Percentiles rank a stretch among this genome's conserved stretches.
phyloP scores from a whole-genome alignment of 2,329 filamentous ascomycete species.

The Cylindrodendrum hubeiense region DNA sequence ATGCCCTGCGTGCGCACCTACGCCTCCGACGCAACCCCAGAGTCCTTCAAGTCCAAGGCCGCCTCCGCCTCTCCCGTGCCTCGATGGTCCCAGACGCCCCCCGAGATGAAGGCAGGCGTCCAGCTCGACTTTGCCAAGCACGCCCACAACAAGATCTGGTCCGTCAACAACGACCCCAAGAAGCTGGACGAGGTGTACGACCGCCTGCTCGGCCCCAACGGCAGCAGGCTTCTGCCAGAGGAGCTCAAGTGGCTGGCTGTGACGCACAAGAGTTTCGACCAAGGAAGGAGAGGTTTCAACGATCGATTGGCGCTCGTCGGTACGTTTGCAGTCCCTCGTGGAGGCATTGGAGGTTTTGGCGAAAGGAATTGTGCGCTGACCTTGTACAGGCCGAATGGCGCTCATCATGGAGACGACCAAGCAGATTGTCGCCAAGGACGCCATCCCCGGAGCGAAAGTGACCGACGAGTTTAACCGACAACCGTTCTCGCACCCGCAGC shows the following conservation, averaged over 20 bases:
- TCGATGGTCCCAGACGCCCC: conserved; percentile 79
- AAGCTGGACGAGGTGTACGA: conserved; percentile 83
- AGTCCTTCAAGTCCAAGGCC: conserved; percentile 42
- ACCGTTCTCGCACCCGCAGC: conserved; percentile 77
- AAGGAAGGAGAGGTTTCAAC: conserved; percentile 94
- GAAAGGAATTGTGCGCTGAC: conserved; percentile 25
- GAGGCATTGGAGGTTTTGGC: background rate
- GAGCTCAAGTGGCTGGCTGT: conserved; percentile 97
- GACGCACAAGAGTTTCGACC: conserved; percentile 98
- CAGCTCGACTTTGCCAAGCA: conserved; percentile 69
- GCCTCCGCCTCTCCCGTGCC: conserved; percentile 52
- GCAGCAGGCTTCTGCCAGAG: conserved; percentile 81
- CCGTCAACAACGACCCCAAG: conserved; percentile 80
- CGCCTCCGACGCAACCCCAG: conserved; percentile 43
- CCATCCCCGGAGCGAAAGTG: conserved; percentile 39
- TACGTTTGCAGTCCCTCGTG: conserved; percentile 54
- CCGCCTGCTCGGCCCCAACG: conserved; percentile 78
- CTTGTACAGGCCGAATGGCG: conserved; percentile 49
- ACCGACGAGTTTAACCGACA: conserved; percentile 67
- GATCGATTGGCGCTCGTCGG: conserved; percentile 91
- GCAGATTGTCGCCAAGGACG: conserved; percentile 51
- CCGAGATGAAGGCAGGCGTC: conserved; percentile 77
- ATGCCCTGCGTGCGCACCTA: conserved; percentile 45
- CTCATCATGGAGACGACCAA: conserved; percentile 56
- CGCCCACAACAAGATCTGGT: conserved; percentile 67